Evolutionary conservation across 768 basidiomycete species (phyloP), one percentile per base, ranked within the genome.

Genomic region (Rhodotorula babjevae): DNA sequence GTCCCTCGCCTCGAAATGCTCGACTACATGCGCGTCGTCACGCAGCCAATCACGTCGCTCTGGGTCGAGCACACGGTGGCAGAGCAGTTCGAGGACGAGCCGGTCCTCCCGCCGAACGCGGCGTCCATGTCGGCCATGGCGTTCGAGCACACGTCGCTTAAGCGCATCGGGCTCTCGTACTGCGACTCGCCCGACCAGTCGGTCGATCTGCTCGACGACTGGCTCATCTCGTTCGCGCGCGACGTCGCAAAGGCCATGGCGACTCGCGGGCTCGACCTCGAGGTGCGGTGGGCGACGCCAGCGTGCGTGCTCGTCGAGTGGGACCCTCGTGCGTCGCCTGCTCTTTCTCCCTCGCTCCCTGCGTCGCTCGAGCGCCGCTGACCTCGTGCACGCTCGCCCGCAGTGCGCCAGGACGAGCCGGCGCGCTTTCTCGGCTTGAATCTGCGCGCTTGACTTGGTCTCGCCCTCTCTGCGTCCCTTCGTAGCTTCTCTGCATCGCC

Each of bases 1-100:
- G 21, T 25, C 21, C 4, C 31, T 3, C 36, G 21, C 19, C 0
- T 1, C 33, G 21, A 33, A 0, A 11, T 14, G 19, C 0, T 18
- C 19, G 23, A 1, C 31, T 21, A 36, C 56, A 0, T 57, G 31
- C 5, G 4, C n/a, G 5, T 6, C 10, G 7, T 29, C 11, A 2
- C 29, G 2, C 4, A 8, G 7, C 31, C 55, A 2, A 12, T 15
- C 29, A 15, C 16, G 29, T 56, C 55, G 29, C 31, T 56, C 27
- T 31, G 27, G 29, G 15, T 56, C 31, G 55, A 56, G n/a, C 29
- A 15, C 15, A n/a, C 12, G 15, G 29, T 27, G 31, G 31, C 1
- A 3, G 29, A 31, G 27, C 55, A 33, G 6, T 33, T 11, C 29
- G 27, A n/a, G 15, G 14, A 18, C 14, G 8, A 46, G 6, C 8